Conservation (phyloP, 805 yeast genomes). For the Yarrowia divulgata region DNA sequence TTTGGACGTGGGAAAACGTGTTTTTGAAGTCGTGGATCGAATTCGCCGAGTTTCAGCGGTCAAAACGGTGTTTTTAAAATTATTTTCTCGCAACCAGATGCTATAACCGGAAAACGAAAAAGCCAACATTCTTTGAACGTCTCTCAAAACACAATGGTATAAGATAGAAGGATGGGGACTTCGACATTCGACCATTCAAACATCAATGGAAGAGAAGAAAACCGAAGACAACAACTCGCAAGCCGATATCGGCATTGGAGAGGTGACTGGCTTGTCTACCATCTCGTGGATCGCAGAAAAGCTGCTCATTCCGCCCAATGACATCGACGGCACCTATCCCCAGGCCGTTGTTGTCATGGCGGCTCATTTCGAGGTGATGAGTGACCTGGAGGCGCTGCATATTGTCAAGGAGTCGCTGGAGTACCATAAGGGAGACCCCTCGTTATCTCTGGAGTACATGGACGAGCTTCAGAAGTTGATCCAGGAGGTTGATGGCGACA, state of each 20-base stretch:
- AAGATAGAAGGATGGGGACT: background rate
- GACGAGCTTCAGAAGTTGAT: conserved; percentile 2
- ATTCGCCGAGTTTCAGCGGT: background rate
- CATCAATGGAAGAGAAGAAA: conserved; percentile 4
- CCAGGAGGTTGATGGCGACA: background rate
- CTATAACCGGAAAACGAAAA: background rate
- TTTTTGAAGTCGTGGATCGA: background rate
- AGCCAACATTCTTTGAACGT: no score
- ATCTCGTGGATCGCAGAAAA: conserved; percentile 25
- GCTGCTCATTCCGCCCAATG: conserved; percentile 22
- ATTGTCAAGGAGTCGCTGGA: conserved; percentile 15
- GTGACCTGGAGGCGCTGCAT: conserved; percentile 51
- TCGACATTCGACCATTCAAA: background rate
- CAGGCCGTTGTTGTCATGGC: conserved; percentile 52
- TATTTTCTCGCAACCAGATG: background rate
- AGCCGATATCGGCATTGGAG: conserved; percentile 8
- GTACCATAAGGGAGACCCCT: conserved; percentile 26
- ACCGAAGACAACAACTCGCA: background rate
- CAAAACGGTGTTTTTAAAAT: background rate
- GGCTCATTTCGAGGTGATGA: conserved; percentile 52
- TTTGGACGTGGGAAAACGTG: background rate
- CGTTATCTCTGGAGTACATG: conserved; percentile 2
- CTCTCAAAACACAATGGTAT: background rate
- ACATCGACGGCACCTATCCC: conserved; percentile 20
- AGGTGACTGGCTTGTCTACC: conserved; percentile 10